Evolutionary conservation across 257 asterid species (phyloP).

Genomic region (Leptodermis oblonga): DNA sequence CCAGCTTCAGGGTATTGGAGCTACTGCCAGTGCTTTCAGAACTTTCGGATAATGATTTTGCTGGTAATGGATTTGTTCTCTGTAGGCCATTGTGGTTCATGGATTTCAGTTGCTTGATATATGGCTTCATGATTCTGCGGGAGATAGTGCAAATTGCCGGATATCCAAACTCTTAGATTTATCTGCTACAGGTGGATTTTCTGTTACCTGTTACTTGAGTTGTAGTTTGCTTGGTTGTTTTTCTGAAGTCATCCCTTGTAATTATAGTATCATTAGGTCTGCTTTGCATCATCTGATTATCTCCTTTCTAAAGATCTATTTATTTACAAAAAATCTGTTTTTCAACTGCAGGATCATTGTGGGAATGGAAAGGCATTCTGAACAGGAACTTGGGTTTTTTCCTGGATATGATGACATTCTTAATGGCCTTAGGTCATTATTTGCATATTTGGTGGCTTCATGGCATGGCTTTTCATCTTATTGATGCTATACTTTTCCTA

Average conservation of each 20-base stretch:
- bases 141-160: constrained; percentile 55
- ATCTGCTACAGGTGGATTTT: constrained; percentile 63
- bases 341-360: constrained; percentile 57
- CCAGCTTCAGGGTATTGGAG: not conserved
- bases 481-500: constrained; percentile 81
- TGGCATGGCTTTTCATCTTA: constrained; percentile 95
- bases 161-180: constrained; percentile 60
- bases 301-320: constrained; percentile 4
- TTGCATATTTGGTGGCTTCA: constrained; percentile 96
- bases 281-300: not conserved
- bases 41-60: constrained; percentile 4
- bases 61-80: constrained; percentile 20
- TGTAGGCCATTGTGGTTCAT: constrained; percentile 89
- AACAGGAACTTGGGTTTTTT: constrained; percentile 79
- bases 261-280: not conserved
- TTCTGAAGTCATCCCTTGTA: not conserved
- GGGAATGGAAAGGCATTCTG: constrained; percentile 83
- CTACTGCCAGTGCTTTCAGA: not conserved
- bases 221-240: not conserved
- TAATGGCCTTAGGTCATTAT: constrained; percentile 88
- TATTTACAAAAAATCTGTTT: not conserved
- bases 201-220: not conserved
- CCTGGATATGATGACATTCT: constrained; percentile 86
- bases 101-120: constrained; percentile 94
- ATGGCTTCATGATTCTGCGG: constrained; percentile 73